Evolutionary conservation across 768 basidiomycete species (phyloP).

Genomic region (Mycena crocata): DNA sequence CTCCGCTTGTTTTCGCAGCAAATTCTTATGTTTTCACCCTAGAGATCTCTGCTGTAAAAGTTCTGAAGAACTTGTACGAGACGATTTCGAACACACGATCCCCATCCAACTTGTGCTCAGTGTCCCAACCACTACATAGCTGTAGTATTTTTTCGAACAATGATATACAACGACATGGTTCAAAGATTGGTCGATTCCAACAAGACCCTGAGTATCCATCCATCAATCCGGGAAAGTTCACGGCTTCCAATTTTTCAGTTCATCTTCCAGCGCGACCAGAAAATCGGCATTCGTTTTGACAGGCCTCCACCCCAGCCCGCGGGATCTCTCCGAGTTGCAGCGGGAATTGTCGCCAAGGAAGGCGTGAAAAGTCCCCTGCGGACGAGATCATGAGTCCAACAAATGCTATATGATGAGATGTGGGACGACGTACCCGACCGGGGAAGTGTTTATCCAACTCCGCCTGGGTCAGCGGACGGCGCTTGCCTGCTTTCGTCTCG

Average conservation of each 20-base stretch:
- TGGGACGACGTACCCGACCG: neutral
- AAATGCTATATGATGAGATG: neutral
- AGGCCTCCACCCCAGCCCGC: conserved; percentile 53
- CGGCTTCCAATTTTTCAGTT: conserved; percentile 36
- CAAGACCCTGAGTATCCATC: no score
- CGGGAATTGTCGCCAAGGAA: conserved; percentile 40
- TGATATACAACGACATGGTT: no score
- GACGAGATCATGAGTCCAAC: neutral
- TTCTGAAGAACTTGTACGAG: no score
- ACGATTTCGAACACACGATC: no score
- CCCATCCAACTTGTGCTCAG: no score
- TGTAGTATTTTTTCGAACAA: no score
- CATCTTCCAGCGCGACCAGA: conserved; percentile 44
- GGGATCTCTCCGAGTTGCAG: conserved; percentile 37
- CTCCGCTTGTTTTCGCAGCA: no score
- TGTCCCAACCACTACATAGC: no score
- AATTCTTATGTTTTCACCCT: no score
- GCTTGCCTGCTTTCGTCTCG: conserved; percentile 28
- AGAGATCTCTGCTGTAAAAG: no score
- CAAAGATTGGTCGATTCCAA: no score
- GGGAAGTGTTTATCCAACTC: conserved; percentile 42
- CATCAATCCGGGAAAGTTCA: no score
- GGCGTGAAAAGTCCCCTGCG: neutral
- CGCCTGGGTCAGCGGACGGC: conserved; percentile 39
- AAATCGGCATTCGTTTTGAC: conserved; percentile 46